Evolutionary conservation across 768 basidiomycete species (phyloP).

Genomic region (Auricularia cornea): DNA sequence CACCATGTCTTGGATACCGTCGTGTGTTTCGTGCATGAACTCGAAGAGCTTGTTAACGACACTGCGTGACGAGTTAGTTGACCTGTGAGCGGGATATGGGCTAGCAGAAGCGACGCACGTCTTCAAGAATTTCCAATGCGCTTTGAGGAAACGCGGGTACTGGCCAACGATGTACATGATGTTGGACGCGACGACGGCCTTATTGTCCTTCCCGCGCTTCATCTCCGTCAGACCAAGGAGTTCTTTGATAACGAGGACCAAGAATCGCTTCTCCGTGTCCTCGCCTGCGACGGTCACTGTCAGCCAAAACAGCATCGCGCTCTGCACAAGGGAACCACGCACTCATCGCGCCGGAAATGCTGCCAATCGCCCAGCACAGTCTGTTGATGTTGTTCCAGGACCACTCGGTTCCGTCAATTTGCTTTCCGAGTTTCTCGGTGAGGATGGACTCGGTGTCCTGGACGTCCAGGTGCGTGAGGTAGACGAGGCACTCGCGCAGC

Average conservation of each 20-base stretch:
- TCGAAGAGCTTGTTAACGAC: slow-evolving; percentile 99
- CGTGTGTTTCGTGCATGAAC: slow-evolving; percentile 69
- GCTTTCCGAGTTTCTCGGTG: slow-evolving; percentile 94
- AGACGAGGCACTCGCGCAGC: slow-evolving; percentile 96
- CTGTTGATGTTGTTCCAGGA: slow-evolving; percentile 99
- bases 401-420: slow-evolving; percentile 97
- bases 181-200: slow-evolving; percentile 93
- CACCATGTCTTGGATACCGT: slow-evolving; percentile 95
- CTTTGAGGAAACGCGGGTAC: slow-evolving; percentile 98
- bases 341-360: slow-evolving; percentile 99
- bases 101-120: slow-evolving; percentile 31
- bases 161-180: slow-evolving; percentile 99
- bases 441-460: slow-evolving; percentile 93
- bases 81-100: background rate
- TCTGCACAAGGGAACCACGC: slow-evolving; percentile 25
- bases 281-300: slow-evolving; percentile 52
- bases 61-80: background rate
- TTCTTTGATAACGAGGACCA: slow-evolving; percentile 99
- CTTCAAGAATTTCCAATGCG: slow-evolving; percentile 99
- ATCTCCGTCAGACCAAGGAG: slow-evolving; percentile 95
- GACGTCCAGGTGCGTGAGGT: slow-evolving; percentile 95
- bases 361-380: slow-evolving; percentile 99
- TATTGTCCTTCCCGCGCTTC: slow-evolving; percentile 99
- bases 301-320: background rate
- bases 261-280: slow-evolving; percentile 97